Evolutionary conservation across 768 basidiomycete species (phyloP).

Genomic region (Lactarius evosmus): DNA sequence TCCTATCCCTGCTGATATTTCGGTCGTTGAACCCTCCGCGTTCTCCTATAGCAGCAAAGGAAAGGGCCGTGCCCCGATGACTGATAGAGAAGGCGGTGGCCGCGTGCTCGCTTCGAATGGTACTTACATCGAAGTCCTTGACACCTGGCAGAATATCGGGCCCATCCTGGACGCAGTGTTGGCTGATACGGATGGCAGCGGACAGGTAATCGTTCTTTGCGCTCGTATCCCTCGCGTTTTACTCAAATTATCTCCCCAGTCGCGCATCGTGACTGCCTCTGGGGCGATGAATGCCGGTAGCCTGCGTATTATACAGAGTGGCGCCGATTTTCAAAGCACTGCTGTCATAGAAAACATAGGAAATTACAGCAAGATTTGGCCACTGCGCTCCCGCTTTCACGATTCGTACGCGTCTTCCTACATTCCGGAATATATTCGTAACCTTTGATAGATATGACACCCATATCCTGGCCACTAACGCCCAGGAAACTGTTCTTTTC

Average conservation of each 20-base stretch:
- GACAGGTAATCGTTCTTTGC: conserved; percentile 48
- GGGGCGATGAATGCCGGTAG: conserved; percentile 76
- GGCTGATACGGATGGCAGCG: conserved; percentile 66
- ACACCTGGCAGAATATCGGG: conserved; percentile 71
- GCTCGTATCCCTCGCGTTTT: neutral
- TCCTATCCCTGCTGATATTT: conserved; percentile 49
- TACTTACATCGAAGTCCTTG: conserved; percentile 56
- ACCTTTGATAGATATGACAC: conserved; percentile 44
- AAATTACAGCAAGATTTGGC: conserved; percentile 60
- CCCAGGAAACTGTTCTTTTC: conserved; percentile 53
- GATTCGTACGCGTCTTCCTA: conserved; percentile 44
- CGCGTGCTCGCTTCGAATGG: conserved; percentile 40
- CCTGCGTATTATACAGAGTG: conserved; percentile 72
- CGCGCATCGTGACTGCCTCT: conserved; percentile 83
- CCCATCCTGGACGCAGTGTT: conserved; percentile 81
- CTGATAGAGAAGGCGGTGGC: conserved; percentile 39
- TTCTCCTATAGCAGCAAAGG: conserved; percentile 38
- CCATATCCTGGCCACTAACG: conserved; percentile 59
- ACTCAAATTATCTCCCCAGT: conserved; percentile 38
- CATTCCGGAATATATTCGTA: conserved; percentile 2
- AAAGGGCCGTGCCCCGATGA: conserved; percentile 38
- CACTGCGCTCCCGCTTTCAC: conserved; percentile 47
- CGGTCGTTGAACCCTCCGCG: conserved; percentile 39
- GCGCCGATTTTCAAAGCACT: conserved; percentile 72
- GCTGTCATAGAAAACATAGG: conserved; percentile 56